Base-by-base conservation (phyloP, 768 basidiomycete species). In the Psilocybe azurescens region DNA sequence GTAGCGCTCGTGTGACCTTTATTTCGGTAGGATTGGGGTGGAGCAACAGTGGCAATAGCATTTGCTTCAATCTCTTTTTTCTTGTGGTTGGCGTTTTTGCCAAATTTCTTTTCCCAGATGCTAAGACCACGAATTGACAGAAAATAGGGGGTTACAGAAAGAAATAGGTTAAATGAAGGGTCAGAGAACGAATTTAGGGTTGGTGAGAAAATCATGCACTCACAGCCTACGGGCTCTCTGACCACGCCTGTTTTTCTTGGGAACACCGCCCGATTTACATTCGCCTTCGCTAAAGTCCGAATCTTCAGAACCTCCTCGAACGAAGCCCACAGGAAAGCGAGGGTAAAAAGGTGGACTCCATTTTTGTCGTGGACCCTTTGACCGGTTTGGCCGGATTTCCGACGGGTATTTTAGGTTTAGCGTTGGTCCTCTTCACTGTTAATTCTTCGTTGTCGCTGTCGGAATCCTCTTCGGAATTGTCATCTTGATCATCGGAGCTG, bases 81-180 rank as follows among this genome's bases (percentile, higher is more conserved):
- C 76, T 96, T 84, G 74, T 99, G 97, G 72, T 97, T 97, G 24
- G 97, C 96, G 63, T 89, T 86, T 62, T 81, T 85, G 52, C 97
- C 97, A 68, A 87, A 99, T 75, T 95, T 98, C 78, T 95, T 96
- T 77, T 98, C 97, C 96, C 97, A 98, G 66, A 99, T 97, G 2
- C 96, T 98, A 69, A 33, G 20, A 49, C 46, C 54, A 44, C 49
- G 39, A n/a, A 16, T 60, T 6, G 10, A 53, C 38, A 56, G 51
- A 56, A 33, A 68, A 49, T 49, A 11, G 44, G 16, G 33, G 51
- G 14, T 28, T 8, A 29, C 16, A 28, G 33, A 39, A 41, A 32
- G 24, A 58, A 20, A 47, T 28, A 47, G 38, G 49, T 58, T 20
- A 20, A 61, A 60, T 54, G 36, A 61, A 41, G 41, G 29, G 30